These are phyloP conservation scores for Chrysanthemum lavandulifolium DNA, from an alignment of 129 eudicot species.

Conservation along the genomic window DNA sequence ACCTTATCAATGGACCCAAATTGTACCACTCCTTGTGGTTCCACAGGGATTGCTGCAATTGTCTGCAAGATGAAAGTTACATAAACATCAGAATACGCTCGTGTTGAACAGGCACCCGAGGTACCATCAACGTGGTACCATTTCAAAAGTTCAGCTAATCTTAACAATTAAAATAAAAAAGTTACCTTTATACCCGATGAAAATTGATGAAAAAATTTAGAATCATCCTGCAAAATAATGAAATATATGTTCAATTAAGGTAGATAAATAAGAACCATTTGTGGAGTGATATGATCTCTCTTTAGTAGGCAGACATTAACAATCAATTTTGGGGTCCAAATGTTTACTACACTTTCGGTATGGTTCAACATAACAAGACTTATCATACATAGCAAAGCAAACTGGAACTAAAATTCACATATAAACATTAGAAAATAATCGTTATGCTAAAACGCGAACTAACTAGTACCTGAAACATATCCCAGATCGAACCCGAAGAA, in stretches of 20 bases:
- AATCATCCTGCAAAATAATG: slow-evolving; percentile 52
- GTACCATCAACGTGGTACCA: slow-evolving; percentile 25
- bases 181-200: slow-evolving; percentile 79
- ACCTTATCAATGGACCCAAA: slow-evolving; percentile 89
- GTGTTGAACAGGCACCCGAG: slow-evolving; percentile 9
- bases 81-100: slow-evolving; percentile 12
- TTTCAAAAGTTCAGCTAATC: slow-evolving; percentile 8
- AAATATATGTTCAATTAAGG: not conserved
- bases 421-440: not conserved
- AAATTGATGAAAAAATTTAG: slow-evolving; percentile 49
- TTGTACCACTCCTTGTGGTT: slow-evolving; percentile 79
- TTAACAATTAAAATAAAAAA: not conserved
- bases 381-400: not conserved
- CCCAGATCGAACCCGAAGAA: slow-evolving; percentile 40
- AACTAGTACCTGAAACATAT: slow-evolving; percentile 50
- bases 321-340: not conserved
- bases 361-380: not conserved
- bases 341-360: not conserved
- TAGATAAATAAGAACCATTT: too few relatives aligned
- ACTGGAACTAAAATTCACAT: not conserved
- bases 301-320: too few relatives aligned
- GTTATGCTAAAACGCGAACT: too few relatives aligned
- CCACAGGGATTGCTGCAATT: slow-evolving; percentile 76
- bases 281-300: too few relatives aligned
- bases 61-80: slow-evolving; percentile 58